Evolutionary conservation across 2,329 filamentous ascomycete genomes (phyloP).

Genomic region (Colletotrichum eleusines): DNA sequence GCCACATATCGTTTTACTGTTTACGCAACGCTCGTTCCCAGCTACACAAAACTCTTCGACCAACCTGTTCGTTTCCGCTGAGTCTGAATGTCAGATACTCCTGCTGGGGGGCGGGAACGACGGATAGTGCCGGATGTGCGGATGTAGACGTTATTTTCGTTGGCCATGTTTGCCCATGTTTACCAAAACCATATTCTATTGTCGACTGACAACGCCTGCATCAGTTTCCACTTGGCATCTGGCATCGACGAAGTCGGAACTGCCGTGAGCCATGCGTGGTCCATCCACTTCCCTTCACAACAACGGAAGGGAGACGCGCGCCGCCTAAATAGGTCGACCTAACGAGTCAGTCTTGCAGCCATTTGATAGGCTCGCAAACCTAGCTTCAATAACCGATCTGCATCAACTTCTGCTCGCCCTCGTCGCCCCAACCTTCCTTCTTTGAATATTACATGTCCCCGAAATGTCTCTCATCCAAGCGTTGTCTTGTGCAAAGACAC

Average conservation of each 20-base stretch:
- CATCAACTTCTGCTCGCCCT: background rate
- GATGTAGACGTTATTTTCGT: background rate
- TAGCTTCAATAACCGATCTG: background rate
- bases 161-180: background rate
- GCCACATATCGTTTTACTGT: background rate
- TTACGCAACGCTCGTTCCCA: too few species aligned
- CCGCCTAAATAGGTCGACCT: too few species aligned
- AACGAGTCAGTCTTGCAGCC: background rate
- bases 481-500: too few species aligned
- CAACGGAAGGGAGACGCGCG: too few species aligned
- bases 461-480: background rate
- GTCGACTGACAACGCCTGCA: background rate
- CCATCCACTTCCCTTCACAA: background rate
- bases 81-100: too few species aligned
- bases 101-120: background rate
- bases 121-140: background rate
- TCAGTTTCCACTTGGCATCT: background rate
- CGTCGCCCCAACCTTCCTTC: background rate
- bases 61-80: background rate
- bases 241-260: background rate
- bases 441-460: background rate
- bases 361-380: too few species aligned
- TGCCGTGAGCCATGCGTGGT: background rate
- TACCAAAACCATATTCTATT: background rate
- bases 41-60: too few species aligned